Evolutionary conservation across 306 rosid species (phyloP).

Genomic region (Pterocarpus macrocarpus): DNA sequence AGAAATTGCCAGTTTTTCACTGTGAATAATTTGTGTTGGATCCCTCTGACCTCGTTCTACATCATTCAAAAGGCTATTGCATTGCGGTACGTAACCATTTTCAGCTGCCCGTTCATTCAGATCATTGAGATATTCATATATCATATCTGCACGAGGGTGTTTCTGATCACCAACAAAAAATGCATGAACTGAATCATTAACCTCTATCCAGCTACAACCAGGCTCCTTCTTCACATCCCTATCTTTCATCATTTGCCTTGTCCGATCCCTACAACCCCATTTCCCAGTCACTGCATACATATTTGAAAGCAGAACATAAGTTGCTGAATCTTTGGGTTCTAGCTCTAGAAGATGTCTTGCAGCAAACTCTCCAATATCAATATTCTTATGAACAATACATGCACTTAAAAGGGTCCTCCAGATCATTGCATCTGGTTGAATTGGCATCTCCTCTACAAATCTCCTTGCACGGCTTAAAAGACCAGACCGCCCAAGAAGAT

Average conservation of each 20-base stretch:
- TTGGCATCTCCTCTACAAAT: conserved; percentile 78
- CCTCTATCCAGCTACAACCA: conserved; percentile 91
- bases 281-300: conserved; percentile 82
- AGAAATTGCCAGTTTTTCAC: conserved; percentile 86
- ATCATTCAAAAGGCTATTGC: conserved; percentile 66
- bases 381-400: conserved; percentile 70
- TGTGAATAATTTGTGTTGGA: conserved; percentile 64
- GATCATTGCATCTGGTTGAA: conserved; percentile 79
- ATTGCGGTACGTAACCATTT: conserved; percentile 68
- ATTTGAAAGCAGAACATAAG: conserved; percentile 85
- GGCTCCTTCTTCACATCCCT: conserved; percentile 90
- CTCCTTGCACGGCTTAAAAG: conserved; percentile 66
- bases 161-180: conserved; percentile 84
- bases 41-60: conserved; percentile 66
- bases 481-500: conserved; percentile 88
- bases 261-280: conserved; percentile 79
- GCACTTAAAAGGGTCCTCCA: conserved; percentile 97
- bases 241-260: conserved; percentile 83
- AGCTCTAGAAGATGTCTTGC: conserved; percentile 78
- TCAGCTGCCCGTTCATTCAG: conserved; percentile 60
- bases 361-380: conserved; percentile 85
- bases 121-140: conserved; percentile 64
- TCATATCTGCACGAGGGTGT: conserved; percentile 67
- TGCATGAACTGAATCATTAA: conserved; percentile 68
- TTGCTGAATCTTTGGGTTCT: conserved; percentile 91